Conservation (phyloP, 192 early-diverging fungal genomes). For the Coemansia guatemalensis region DNA sequence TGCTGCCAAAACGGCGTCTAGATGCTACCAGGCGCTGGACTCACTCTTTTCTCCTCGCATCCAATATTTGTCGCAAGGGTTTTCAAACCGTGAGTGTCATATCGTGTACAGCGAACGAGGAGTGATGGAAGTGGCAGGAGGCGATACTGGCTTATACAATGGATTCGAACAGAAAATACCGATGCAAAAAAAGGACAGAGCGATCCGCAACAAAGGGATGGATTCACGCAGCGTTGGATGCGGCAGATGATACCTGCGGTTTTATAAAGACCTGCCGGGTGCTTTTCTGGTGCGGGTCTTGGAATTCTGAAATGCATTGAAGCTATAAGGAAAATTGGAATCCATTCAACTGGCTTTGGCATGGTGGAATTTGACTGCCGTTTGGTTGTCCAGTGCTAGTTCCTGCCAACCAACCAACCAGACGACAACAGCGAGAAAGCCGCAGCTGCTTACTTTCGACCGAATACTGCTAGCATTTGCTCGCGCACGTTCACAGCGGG, state of each 20-base stretch:
- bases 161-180: neutral
- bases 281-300: neutral
- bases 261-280: neutral
- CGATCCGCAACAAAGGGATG: conserved; percentile 2
- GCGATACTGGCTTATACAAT: neutral
- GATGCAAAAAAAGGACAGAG: neutral
- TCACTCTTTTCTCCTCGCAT: conserved; percentile 29
- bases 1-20: neutral
- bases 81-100: conserved; percentile 28
- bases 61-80: conserved; percentile 25
- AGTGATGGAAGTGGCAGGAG: neutral
- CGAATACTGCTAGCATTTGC: neutral
- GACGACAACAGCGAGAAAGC: neutral
- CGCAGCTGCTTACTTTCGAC: neutral
- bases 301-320: neutral
- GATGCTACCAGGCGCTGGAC: neutral
- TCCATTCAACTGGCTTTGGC: neutral
- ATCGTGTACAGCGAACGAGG: conserved; percentile 1
- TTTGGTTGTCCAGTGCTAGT: neutral
- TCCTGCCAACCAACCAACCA: neutral
- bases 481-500: neutral
- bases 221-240: conserved; percentile 9
- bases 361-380: neutral
- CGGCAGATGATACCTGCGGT: conserved; percentile 2
- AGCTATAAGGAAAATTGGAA: neutral